Conservation (phyloP, 1,284 basidiomycete species). For the Ustilago loliicola region DNA sequence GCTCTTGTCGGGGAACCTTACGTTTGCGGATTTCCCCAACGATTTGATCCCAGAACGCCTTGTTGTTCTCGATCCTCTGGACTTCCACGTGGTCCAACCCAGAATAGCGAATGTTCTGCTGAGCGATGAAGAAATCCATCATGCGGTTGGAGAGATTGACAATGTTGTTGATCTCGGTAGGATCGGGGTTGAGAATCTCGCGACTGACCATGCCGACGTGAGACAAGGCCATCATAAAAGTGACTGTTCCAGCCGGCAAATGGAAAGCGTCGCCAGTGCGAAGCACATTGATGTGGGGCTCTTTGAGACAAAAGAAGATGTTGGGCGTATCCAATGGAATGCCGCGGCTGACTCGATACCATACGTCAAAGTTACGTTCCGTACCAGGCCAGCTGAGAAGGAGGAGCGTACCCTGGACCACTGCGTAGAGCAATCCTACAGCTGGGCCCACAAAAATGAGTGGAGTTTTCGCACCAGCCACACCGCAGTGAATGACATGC, state of each 20-base stretch:
- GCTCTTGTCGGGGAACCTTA: neutral
- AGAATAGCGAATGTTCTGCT: conserved; percentile 24
- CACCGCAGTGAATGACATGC: conserved; percentile 23
- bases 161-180: conserved; percentile 16
- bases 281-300: conserved; percentile 28
- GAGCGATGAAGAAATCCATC: conserved; percentile 28
- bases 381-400: conserved; percentile 36
- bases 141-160: conserved; percentile 15
- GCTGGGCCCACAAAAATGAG: conserved; percentile 20
- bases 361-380: conserved; percentile 24
- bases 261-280: conserved; percentile 35
- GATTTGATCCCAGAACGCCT: conserved; percentile 14
- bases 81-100: conserved; percentile 33
- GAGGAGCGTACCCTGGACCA: conserved; percentile 34
- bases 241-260: conserved; percentile 22
- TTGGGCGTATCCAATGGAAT: neutral
- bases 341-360: conserved; percentile 14
- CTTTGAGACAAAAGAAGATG: conserved; percentile 19
- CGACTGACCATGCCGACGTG: conserved; percentile 37
- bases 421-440: conserved; percentile 24
- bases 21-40: conserved; percentile 1
- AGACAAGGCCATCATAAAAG: conserved; percentile 29
- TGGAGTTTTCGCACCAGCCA: conserved; percentile 27
- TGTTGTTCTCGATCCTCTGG: conserved; percentile 13
- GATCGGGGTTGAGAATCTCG: conserved; percentile 22